Percentiles rank a stretch among this genome's conserved stretches.
phyloP scores from a whole-genome alignment of 2,329 filamentous ascomycete genomes.

The Neonectria sp. region DNA sequence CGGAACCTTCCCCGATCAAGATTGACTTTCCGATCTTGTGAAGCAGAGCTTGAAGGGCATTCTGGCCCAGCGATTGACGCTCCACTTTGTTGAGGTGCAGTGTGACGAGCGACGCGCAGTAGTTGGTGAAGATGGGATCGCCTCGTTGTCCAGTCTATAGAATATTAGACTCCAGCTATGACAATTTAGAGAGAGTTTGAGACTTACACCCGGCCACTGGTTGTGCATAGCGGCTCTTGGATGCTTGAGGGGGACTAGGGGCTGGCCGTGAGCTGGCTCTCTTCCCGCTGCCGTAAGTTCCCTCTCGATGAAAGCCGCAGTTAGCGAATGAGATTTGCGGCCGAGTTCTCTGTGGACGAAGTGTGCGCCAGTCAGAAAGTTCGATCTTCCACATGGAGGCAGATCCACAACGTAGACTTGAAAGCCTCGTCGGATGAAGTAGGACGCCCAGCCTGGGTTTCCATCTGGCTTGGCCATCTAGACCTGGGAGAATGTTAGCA shows the following conservation, averaged over 20 bases:
- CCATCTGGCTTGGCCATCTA: constrained; percentile 65
- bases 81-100: constrained; percentile 47
- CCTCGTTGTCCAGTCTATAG: constrained; percentile 54
- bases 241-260: constrained; percentile 29
- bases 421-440: constrained; percentile 59
- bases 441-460: constrained; percentile 61
- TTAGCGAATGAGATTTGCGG: constrained; percentile 32
- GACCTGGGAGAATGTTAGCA: constrained; percentile 43
- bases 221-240: constrained; percentile 49
- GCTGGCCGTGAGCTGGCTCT: constrained; percentile 6
- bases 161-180: constrained; percentile 7
- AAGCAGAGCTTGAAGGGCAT: constrained; percentile 60
- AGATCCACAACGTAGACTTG: constrained; percentile 61
- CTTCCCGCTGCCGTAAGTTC: constrained; percentile 52
- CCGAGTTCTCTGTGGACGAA: constrained; percentile 43
- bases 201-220: constrained; percentile 58
- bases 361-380: constrained; percentile 39
- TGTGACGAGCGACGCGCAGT: constrained; percentile 61
- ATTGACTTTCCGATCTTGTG: constrained; percentile 58
- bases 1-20: constrained; percentile 66
- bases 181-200: neutral
- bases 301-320: constrained; percentile 44
- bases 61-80: constrained; percentile 50
- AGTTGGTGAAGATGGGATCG: constrained; percentile 64
- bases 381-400: constrained; percentile 57